phyloP scores from a whole-genome alignment of 2,329 filamentous ascomycete species.

The Xylariomycetidae sp. region DNA sequence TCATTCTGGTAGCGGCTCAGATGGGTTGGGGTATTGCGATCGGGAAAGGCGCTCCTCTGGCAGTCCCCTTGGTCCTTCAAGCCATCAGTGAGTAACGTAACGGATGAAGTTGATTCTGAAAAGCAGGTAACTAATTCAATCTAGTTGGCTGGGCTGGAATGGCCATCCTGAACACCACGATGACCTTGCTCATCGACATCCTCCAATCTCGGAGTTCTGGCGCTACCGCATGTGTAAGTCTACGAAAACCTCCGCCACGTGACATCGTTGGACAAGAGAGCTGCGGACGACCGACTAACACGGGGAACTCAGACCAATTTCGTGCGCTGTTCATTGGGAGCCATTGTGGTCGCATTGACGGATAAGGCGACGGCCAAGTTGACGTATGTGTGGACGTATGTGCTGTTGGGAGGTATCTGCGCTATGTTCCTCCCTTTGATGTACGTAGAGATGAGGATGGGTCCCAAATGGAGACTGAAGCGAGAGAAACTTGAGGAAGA shows the following conservation, averaged over 20 bases:
- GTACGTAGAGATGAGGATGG: slow-evolving; percentile 16
- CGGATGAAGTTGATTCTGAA: too few species aligned
- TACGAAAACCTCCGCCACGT: not conserved
- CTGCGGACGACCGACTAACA: not conserved
- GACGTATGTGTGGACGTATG: slow-evolving; percentile 15
- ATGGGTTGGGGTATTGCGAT: slow-evolving; percentile 25
- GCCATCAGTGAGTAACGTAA: slow-evolving; percentile 19
- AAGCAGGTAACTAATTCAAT: too few species aligned
- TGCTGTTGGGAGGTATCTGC: slow-evolving; percentile 16
- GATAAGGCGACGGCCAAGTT: slow-evolving; percentile 18
- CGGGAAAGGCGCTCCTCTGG: slow-evolving; percentile 16
- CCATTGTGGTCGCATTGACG: slow-evolving; percentile 22
- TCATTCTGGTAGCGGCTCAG: slow-evolving; percentile 17
- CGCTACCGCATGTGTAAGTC: slow-evolving; percentile 22
- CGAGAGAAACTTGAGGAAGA: slow-evolving; percentile 1
- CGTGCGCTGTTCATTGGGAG: slow-evolving; percentile 22
- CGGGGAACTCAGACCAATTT: slow-evolving; percentile 21
- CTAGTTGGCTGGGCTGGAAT: slow-evolving; percentile 26
- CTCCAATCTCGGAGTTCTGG: slow-evolving; percentile 23
- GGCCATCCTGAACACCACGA: slow-evolving; percentile 25
- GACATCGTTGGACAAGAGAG: not conserved
- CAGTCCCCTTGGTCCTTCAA: slow-evolving; percentile 18
- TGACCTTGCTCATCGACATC: slow-evolving; percentile 28
- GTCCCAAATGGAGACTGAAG: slow-evolving; percentile 13
- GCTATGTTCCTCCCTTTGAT: slow-evolving; percentile 13